Percentiles rank a stretch among this genome's conserved stretches.
Conservation (phyloP, 2,329 filamentous ascomycete species). For the Clarireedia homoeocarpa region DNA sequence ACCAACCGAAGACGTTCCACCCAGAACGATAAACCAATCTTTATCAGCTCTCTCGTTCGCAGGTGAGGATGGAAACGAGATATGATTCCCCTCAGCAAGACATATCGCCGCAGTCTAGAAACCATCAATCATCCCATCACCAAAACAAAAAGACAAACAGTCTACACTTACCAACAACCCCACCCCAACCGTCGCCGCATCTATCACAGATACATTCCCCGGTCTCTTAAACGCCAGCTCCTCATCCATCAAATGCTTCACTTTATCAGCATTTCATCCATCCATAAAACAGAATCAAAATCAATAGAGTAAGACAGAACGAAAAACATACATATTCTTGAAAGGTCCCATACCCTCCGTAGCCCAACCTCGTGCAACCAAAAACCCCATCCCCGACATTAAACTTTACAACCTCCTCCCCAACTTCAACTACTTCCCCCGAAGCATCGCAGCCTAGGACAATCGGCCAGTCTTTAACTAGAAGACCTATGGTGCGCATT, state of each 20-base stretch:
- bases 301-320: not conserved
- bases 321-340: conserved; percentile 1
- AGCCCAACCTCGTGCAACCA: conserved; percentile 31
- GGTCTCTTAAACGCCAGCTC: conserved; percentile 29
- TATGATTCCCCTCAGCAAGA: not conserved
- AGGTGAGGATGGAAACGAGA: not conserved
- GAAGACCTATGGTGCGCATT: conserved; percentile 29
- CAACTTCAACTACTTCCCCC: conserved; percentile 29
- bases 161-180: conserved; percentile 27
- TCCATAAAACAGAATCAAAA: too few species aligned
- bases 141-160: not conserved
- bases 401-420: conserved; percentile 27
- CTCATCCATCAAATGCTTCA: conserved; percentile 31
- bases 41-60: conserved; percentile 13
- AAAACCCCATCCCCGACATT: conserved; percentile 31
- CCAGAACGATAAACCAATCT: conserved; percentile 33
- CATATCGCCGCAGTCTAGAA: conserved; percentile 1
- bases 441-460: conserved; percentile 33
- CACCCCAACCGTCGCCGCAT: conserved; percentile 31
- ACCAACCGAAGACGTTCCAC: conserved; percentile 31
- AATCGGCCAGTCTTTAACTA: conserved; percentile 31
- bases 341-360: conserved; percentile 21
- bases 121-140: not conserved
- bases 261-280: conserved; percentile 14
- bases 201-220: conserved; percentile 23